Conservation (phyloP, 306 rosid genomes). For the Quercus parvula region DNA sequence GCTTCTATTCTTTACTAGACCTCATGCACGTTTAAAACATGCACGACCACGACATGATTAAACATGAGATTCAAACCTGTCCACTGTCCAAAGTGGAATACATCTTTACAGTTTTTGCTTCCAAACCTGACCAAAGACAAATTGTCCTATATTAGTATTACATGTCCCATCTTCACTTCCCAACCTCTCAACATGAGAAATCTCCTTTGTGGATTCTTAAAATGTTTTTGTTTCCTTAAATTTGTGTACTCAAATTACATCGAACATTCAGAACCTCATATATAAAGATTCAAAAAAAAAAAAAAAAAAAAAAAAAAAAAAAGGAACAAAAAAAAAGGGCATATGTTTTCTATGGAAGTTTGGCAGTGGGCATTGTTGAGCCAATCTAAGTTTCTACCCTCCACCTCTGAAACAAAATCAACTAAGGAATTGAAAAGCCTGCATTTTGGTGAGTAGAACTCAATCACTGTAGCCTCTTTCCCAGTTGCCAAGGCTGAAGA, state of each 20-base stretch:
- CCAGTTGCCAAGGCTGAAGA: slow-evolving; percentile 66
- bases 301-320: too few species aligned
- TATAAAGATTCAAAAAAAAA: too few species aligned
- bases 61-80: neutral
- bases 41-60: slow-evolving; percentile 6
- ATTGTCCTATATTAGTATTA: neutral
- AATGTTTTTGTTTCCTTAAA: neutral
- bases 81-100: slow-evolving; percentile 16
- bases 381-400: slow-evolving; percentile 68
- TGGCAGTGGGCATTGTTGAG: slow-evolving; percentile 23
- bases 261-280: neutral
- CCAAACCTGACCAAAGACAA: neutral
- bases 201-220: neutral
- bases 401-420: slow-evolving; percentile 54
- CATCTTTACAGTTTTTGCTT: neutral
- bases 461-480: slow-evolving; percentile 73
- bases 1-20: neutral
- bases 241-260: neutral
- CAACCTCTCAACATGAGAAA: neutral
- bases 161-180: neutral
- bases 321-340: too few species aligned
- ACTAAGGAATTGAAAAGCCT: slow-evolving; percentile 71
- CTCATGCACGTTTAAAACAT: slow-evolving; percentile 21
- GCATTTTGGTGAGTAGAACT: slow-evolving; percentile 89
- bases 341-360: too few species aligned